Evolutionary conservation across 306 rosid species (phyloP).

Genomic region (Trifolium dubium): DNA sequence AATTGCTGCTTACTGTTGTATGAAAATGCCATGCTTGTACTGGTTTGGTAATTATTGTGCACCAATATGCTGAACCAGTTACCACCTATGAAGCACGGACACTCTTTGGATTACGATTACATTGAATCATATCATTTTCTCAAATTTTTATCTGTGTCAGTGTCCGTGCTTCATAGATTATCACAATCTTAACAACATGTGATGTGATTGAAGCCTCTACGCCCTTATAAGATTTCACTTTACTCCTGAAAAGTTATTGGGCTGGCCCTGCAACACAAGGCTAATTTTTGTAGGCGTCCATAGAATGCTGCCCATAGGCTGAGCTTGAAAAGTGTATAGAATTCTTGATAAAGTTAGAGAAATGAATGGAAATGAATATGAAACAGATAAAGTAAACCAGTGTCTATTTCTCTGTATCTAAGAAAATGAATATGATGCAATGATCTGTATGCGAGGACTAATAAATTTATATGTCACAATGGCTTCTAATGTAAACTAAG

Average conservation of each 20-base stretch:
- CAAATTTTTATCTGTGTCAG: too few species aligned
- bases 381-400: neutral
- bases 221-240: too few species aligned
- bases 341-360: neutral
- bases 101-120: too few species aligned
- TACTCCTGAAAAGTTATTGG: too few species aligned
- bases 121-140: too few species aligned
- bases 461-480: too few species aligned
- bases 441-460: too few species aligned
- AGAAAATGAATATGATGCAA: neutral
- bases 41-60: slow-evolving; percentile 25
- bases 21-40: slow-evolving; percentile 8
- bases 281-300: neutral
- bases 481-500: too few species aligned
- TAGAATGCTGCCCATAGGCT: neutral
- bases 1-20: slow-evolving; percentile 1
- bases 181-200: neutral
- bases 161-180: neutral
- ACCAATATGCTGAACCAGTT: neutral
- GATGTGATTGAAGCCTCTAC: neutral
- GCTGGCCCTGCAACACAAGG: neutral
- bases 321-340: neutral
- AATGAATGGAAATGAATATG: neutral
- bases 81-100: neutral
- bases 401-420: neutral